Conservation (phyloP, 2,329 filamentous ascomycete genomes). For the Bimuria novae-zelandiae region DNA sequence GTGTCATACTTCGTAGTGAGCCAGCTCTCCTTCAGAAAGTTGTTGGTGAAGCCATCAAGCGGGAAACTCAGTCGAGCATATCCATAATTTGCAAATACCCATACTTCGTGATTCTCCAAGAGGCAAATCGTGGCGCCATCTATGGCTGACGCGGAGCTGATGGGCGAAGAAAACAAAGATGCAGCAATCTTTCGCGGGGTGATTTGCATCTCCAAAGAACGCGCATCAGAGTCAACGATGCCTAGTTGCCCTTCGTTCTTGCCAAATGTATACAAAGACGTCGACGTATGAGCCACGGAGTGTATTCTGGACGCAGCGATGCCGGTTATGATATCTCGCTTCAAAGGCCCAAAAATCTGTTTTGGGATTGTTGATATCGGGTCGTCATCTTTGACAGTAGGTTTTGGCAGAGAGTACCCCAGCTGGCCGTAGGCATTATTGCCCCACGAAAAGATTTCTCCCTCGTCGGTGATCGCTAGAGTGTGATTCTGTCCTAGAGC, state of each 20-base stretch:
- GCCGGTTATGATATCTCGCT: slow-evolving; percentile 80
- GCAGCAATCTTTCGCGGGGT: slow-evolving; percentile 86
- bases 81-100: slow-evolving; percentile 93
- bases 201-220: slow-evolving; percentile 82
- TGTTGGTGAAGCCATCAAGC: slow-evolving; percentile 72
- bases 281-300: slow-evolving; percentile 83
- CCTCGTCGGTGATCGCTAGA: slow-evolving; percentile 79
- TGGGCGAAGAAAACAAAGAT: slow-evolving; percentile 73
- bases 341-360: slow-evolving; percentile 89
- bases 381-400: slow-evolving; percentile 74
- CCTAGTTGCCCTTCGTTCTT: slow-evolving; percentile 94
- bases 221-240: slow-evolving; percentile 91
- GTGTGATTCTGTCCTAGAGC: slow-evolving; percentile 92
- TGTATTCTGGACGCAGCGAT: slow-evolving; percentile 89
- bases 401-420: slow-evolving; percentile 76
- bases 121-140: slow-evolving; percentile 87
- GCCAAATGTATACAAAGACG: slow-evolving; percentile 88
- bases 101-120: slow-evolving; percentile 85
- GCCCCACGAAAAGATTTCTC: slow-evolving; percentile 95
- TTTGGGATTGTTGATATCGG: slow-evolving; percentile 80
- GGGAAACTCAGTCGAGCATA: slow-evolving; percentile 91
- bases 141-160: slow-evolving; percentile 82
- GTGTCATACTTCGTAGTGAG: slow-evolving; percentile 68
- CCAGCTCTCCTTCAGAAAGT: slow-evolving; percentile 68
- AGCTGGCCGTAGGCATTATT: slow-evolving; percentile 84